These are phyloP conservation scores for Apiotrichum mycotoxinovorans DNA, from an alignment of 1,284 basidiomycete species.

Conservation along the genomic window DNA sequence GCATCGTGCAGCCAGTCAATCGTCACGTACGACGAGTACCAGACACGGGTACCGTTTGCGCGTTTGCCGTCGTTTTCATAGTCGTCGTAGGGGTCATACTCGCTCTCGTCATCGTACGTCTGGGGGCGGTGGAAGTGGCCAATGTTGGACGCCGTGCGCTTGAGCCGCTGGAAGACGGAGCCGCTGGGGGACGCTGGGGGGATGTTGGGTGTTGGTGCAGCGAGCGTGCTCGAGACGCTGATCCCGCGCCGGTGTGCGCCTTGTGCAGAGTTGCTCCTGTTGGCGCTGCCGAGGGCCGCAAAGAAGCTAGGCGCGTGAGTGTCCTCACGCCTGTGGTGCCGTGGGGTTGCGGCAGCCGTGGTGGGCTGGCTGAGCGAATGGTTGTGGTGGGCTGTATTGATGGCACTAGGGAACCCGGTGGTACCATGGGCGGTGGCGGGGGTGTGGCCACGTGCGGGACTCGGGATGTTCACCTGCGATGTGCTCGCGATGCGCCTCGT, in stretches of 20 bases:
- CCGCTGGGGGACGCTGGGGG: constrained; percentile 22
- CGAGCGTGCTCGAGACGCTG: constrained; percentile 8
- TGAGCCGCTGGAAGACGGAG: constrained; percentile 30
- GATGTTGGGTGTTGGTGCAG: not conserved
- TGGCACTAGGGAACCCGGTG: not conserved
- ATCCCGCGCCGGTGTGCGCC: constrained; percentile 7
- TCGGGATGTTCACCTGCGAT: not conserved
- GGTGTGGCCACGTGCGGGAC: not conserved
- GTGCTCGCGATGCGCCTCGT: constrained; percentile 15
- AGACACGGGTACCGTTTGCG: constrained; percentile 83
- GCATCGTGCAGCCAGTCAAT: constrained; percentile 87
- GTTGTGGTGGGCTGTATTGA: not conserved
- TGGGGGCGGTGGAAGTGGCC: constrained; percentile 30
- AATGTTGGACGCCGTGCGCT: constrained; percentile 34
- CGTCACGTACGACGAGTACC: constrained; percentile 66
- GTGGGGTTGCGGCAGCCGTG: constrained; percentile 5
- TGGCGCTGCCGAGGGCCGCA: not conserved
- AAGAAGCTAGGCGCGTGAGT: not conserved
- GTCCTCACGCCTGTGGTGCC: constrained; percentile 1
- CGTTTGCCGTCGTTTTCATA: constrained; percentile 53
- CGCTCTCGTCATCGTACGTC: constrained; percentile 25
- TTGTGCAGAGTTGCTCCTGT: not conserved
- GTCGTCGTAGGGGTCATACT: constrained; percentile 33
- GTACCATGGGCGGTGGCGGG: not conserved
- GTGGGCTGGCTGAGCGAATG: constrained; percentile 3